Percentiles rank a stretch among this genome's conserved stretches.
These are phyloP conservation scores for Amphicarpaea edgeworthii DNA, from an alignment of 306 rosid genomes.

Conservation along the genomic window DNA sequence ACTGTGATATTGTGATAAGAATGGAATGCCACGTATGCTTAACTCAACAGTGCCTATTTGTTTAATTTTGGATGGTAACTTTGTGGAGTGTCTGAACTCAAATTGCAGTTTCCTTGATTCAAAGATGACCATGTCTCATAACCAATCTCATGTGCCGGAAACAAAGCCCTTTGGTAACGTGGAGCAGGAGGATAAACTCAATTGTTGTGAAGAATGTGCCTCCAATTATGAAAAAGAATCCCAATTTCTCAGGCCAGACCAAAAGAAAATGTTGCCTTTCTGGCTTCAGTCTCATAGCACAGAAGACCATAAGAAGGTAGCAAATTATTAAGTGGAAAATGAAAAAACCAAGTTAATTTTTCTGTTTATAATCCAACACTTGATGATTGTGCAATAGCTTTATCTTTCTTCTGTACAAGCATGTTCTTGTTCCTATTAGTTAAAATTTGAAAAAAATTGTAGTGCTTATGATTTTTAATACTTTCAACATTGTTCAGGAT, in stretches of 20 bases:
- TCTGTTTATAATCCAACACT: slow-evolving; percentile 16
- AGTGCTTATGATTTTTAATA: slow-evolving; percentile 16
- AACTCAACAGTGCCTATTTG: background rate
- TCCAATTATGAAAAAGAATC: slow-evolving; percentile 72
- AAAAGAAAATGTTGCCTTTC: slow-evolving; percentile 67
- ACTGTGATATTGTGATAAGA: slow-evolving; percentile 1
- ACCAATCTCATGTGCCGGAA: slow-evolving; percentile 54
- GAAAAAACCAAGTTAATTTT: background rate
- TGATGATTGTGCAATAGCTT: slow-evolving; percentile 1
- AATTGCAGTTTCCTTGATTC: slow-evolving; percentile 66
- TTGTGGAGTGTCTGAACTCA: slow-evolving; percentile 25
- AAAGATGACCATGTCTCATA: slow-evolving; percentile 55
- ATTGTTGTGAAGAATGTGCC: slow-evolving; percentile 74
- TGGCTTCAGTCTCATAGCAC: slow-evolving; percentile 82
- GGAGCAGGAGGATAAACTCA: slow-evolving; percentile 58
- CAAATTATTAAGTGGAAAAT: background rate
- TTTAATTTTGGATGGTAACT: slow-evolving; percentile 6
- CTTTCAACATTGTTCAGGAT: slow-evolving; percentile 52
- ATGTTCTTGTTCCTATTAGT: slow-evolving; percentile 2
- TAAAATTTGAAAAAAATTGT: background rate
- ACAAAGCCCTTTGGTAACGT: slow-evolving; percentile 55
- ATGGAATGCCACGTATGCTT: background rate
- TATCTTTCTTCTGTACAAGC: slow-evolving; percentile 1
- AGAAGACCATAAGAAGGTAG: slow-evolving; percentile 65
- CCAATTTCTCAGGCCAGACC: slow-evolving; percentile 59